Evolutionary conservation across 768 basidiomycete genomes (phyloP).

Genomic region (Boletus subparvulus): DNA sequence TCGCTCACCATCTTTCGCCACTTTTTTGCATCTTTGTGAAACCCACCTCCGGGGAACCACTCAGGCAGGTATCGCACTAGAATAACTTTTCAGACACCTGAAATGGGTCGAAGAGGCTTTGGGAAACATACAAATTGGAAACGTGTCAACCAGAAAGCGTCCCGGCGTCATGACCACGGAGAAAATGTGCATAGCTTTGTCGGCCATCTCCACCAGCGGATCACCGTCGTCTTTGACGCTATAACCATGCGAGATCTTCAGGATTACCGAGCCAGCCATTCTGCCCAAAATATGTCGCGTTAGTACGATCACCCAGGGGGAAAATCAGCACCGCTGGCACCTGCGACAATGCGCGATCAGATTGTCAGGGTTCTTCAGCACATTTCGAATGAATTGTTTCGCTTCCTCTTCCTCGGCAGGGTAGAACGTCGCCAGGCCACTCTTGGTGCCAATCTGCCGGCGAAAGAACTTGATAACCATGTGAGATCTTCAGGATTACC

Average conservation of each 20-base stretch:
- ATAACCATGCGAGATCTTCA: constrained; percentile 40
- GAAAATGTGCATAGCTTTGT: constrained; percentile 22
- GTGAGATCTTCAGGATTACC: constrained; percentile 34
- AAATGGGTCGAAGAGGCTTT: too few relatives aligned
- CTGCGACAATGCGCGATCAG: constrained; percentile 3
- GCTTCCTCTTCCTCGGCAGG: constrained; percentile 2
- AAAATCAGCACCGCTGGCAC: neutral
- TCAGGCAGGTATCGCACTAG: constrained; percentile 17
- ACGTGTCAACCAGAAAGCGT: constrained; percentile 6
- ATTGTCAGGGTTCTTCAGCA: constrained; percentile 2
- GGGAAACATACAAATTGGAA: constrained; percentile 11
- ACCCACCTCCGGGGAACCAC: constrained; percentile 24
- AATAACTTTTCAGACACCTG: neutral
- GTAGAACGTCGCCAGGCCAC: constrained; percentile 1
- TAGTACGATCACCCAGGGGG: neutral
- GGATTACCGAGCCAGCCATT: constrained; percentile 34
- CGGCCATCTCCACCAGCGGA: constrained; percentile 30
- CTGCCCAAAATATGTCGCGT: constrained; percentile 18
- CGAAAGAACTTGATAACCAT: constrained; percentile 31
- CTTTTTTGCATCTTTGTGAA: constrained; percentile 7
- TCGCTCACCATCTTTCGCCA: constrained; percentile 7
- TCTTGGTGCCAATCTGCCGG: constrained; percentile 9
- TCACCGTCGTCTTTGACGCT: constrained; percentile 32
- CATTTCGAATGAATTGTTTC: neutral
- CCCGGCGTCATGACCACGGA: neutral